Percentiles rank a stretch among this genome's conserved stretches.
phyloP scores from a whole-genome alignment of 176 grass and related monocot genomes.

The Carex scoparia region DNA sequence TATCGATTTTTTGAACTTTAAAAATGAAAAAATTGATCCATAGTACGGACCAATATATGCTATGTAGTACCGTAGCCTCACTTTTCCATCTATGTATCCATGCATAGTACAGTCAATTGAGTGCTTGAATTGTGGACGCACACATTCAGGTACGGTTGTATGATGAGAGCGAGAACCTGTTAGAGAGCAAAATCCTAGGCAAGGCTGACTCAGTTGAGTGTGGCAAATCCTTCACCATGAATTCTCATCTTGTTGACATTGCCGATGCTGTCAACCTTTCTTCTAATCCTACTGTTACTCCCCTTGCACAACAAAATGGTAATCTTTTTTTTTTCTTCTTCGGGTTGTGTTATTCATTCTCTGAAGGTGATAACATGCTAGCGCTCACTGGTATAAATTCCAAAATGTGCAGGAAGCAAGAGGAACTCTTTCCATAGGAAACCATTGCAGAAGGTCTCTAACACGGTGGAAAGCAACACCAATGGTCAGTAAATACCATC shows the following conservation, averaged over 20 bases:
- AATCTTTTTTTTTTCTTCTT: neutral
- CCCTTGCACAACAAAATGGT: neutral
- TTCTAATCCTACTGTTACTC: neutral
- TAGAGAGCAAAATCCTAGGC: slow-evolving; percentile 53
- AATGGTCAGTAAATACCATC: neutral
- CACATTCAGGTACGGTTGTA: slow-evolving; percentile 30
- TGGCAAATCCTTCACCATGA: slow-evolving; percentile 47
- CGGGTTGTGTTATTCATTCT: neutral
- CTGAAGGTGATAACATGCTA: neutral
- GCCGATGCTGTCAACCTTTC: slow-evolving; percentile 18
- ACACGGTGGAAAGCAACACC: neutral
- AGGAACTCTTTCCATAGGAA: neutral
- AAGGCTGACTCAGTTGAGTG: slow-evolving; percentile 36
- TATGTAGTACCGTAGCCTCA: too few relatives aligned
- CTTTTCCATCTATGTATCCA: neutral
- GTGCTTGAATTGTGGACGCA: neutral
- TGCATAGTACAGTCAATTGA: neutral
- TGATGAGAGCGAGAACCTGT: slow-evolving; percentile 49
- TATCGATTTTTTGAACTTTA: too few relatives aligned
- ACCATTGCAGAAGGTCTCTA: neutral
- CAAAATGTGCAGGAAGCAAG: neutral
- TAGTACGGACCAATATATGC: too few relatives aligned
- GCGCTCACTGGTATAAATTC: neutral
- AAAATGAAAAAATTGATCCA: too few relatives aligned
- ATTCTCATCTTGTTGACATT: slow-evolving; percentile 69